Evolutionary conservation across 1,284 basidiomycete species (phyloP), one percentile per base, ranked within the genome.

Genomic region (Trichosporon inkin): DNA sequence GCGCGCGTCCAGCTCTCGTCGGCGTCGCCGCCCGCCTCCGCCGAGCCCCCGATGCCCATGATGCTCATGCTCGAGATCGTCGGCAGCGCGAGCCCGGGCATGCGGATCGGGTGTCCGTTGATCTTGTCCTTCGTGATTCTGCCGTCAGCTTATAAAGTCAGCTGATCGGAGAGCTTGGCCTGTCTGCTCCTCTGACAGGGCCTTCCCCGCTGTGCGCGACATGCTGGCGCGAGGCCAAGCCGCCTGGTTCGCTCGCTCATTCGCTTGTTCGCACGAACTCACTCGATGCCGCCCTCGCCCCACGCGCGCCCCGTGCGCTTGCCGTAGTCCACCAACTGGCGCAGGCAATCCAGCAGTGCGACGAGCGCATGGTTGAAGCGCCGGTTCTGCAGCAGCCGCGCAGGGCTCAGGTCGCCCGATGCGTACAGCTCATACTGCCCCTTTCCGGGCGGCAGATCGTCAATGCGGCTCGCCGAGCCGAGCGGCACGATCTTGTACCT

Each of bases 1-100:
- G 94, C 93, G 62, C 92, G 85, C 13, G 95, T 98, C 95, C 95
- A 99, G 0, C 86, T 84, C 72, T 98, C 95, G 73, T 98, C 95
- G 10, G 68, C 70, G 41, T 38, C 41, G 47, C 40, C 53, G 7
- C 38, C 32, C 34, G 59, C 61, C n/a, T 52, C 35, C 11, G 56
- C 60, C 13, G 60, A 40, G 20, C 56, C 40, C 4, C 74, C 75
- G 5, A 79, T 67, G 6, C 75, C 75, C 68, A 77, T 74, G 22
- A 76, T 66, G 8, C 71, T 73, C 71, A 76, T 76, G 53, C 68
- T 69, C 14, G 71, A 67, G 0, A 75, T 63, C 17, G 69, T 65
- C 17, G 74, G 71, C 75, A 92, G 88, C 71, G 94, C 91, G 10
- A 96, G 56, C 1, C 75, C 73, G 0, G 75, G 75, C 13, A 77